These are phyloP conservation scores for Phytophthora tentaculata DNA, from an alignment of 352 stramenopile genomes.

Conservation along the genomic window DNA sequence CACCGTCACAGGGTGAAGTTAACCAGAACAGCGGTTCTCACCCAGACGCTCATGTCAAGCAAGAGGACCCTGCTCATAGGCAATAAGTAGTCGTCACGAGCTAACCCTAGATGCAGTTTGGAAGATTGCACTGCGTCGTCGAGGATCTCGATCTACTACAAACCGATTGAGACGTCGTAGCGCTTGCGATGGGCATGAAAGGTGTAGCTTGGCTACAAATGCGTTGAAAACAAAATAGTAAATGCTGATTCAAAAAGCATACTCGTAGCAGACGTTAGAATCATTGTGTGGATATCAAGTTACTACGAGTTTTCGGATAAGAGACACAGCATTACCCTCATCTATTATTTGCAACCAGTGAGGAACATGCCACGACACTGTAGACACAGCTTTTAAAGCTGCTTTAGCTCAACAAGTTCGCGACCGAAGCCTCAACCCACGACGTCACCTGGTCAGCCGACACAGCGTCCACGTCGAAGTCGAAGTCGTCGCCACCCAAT, in stretches of 20 bases:
- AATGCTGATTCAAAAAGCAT: not conserved
- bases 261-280: not conserved
- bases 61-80: not conserved
- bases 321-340: slow-evolving; percentile 10
- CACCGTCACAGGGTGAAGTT: not conserved
- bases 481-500: slow-evolving; percentile 48
- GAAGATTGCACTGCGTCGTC: too few relatives aligned
- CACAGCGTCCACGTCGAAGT: slow-evolving; percentile 41
- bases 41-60: not conserved
- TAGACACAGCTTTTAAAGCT: slow-evolving; percentile 5
- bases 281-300: slow-evolving; percentile 24
- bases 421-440: slow-evolving; percentile 46
- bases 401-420: slow-evolving; percentile 37
- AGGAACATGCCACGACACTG: slow-evolving; percentile 18
- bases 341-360: slow-evolving; percentile 26
- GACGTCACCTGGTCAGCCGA: slow-evolving; percentile 35
- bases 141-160: not conserved
- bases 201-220: too few relatives aligned
- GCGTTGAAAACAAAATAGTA: not conserved
- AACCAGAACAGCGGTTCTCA: not conserved
- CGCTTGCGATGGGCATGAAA: too few relatives aligned
- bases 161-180: not conserved
- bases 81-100: too few relatives aligned
- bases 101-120: too few relatives aligned
- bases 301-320: slow-evolving; percentile 12